Conservation (phyloP, 805 yeast genomes). For the Nakazawaea wyomingensis region DNA sequence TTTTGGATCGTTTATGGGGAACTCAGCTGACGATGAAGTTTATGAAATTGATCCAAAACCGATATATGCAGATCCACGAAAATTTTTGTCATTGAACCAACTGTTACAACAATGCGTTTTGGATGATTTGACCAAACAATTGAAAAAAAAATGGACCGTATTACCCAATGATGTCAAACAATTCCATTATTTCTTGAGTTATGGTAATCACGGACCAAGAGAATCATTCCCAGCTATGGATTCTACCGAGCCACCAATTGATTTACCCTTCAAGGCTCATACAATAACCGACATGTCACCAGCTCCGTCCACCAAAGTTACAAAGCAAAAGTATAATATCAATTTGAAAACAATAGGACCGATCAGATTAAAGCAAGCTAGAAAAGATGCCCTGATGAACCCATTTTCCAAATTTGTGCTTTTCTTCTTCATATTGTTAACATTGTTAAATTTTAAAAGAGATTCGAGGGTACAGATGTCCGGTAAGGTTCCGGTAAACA, state of each 20-base stretch:
- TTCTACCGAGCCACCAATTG: slow-evolving; percentile 44
- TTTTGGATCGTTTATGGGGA: slow-evolving; percentile 26
- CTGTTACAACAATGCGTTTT: slow-evolving; percentile 55
- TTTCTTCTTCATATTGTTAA: slow-evolving; percentile 41
- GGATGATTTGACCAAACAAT: slow-evolving; percentile 34
- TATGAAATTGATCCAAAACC: slow-evolving; percentile 30
- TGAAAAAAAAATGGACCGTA: slow-evolving; percentile 51
- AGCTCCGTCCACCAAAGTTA: slow-evolving; percentile 19
- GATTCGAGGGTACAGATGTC: slow-evolving; percentile 36
- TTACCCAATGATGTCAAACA: slow-evolving; percentile 45
- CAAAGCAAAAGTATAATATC: slow-evolving; percentile 30
- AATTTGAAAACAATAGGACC: slow-evolving; percentile 34
- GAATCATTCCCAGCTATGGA: slow-evolving; percentile 45
- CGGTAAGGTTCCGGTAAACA: slow-evolving; percentile 27
- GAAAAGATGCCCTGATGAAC: slow-evolving; percentile 50
- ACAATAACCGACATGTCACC: slow-evolving; percentile 25
- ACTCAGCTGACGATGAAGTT: slow-evolving; percentile 22
- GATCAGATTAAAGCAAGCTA: slow-evolving; percentile 36
- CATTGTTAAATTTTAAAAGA: slow-evolving; percentile 47
- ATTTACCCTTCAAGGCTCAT: slow-evolving; percentile 53
- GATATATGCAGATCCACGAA: slow-evolving; percentile 25
- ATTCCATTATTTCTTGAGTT: slow-evolving; percentile 55
- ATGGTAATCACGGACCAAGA: slow-evolving; percentile 70
- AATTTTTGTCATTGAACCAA: slow-evolving; percentile 34
- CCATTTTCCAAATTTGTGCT: slow-evolving; percentile 51